Conservation (phyloP, 495 filamentous ascomycete genomes). For the Glonium stellatum region DNA sequence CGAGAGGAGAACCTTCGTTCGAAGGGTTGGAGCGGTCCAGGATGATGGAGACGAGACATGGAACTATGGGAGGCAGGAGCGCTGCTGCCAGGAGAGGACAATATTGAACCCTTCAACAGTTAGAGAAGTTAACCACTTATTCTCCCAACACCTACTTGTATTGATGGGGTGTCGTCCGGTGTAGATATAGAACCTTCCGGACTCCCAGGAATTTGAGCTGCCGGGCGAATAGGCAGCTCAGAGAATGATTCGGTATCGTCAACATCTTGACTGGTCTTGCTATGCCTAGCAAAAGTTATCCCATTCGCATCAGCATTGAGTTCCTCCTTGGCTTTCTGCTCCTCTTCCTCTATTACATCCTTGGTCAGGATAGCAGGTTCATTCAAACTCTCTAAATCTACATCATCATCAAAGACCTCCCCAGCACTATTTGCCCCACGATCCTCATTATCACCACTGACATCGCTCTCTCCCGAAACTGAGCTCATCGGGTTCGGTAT, state of each 20-base stretch:
- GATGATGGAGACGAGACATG: constrained; percentile 49
- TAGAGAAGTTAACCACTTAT: not conserved
- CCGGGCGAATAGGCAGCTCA: constrained; percentile 11
- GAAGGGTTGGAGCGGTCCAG: constrained; percentile 83
- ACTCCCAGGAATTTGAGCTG: constrained; percentile 7
- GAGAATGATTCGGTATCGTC: constrained; percentile 5
- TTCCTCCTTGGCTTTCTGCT: constrained; percentile 7
- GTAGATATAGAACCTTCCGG: constrained; percentile 51
- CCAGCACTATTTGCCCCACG: not conserved
- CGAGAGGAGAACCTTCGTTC: constrained; percentile 90
- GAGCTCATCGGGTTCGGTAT: constrained; percentile 38
- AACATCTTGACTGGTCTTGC: not conserved
- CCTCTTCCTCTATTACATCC: constrained; percentile 13
- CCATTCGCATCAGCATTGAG: constrained; percentile 13
- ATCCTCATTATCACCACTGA: constrained; percentile 30
- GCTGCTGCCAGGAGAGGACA: constrained; percentile 70
- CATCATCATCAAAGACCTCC: constrained; percentile 4
- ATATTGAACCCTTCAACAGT: constrained; percentile 60
- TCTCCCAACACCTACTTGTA: constrained; percentile 54
- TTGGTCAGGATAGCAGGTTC: not conserved
- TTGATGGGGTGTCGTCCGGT: constrained; percentile 83
- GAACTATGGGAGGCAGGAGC: constrained; percentile 45
- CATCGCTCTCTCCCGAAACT: constrained; percentile 32
- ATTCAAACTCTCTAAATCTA: not conserved
- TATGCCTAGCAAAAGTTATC: constrained; percentile 16